phyloP scores from a whole-genome alignment of 2,329 filamentous ascomycete species.

The Dactylella cylindrospora region DNA sequence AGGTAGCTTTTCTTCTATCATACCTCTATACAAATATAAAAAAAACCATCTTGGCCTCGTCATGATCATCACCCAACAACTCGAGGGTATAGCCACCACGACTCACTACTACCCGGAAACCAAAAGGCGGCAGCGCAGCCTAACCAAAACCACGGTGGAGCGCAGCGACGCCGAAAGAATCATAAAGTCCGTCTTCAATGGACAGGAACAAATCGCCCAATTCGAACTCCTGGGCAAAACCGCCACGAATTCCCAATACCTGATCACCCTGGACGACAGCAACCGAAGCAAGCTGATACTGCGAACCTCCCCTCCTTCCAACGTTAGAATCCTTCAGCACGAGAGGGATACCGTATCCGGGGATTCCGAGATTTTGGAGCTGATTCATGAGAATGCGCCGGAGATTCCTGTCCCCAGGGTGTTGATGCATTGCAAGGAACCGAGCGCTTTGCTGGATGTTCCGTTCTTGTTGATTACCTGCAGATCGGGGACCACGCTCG shows the following conservation, averaged over 20 bases:
- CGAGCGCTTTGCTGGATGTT: conserved; percentile 41
- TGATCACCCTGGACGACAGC: conserved; percentile 42
- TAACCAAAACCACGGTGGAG: conserved; percentile 14
- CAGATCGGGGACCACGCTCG: conserved; percentile 45
- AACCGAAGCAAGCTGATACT: conserved; percentile 20
- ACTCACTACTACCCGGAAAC: conserved; percentile 25
- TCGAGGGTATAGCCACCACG: conserved; percentile 9
- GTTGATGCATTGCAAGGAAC: conserved; percentile 45
- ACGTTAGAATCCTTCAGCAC: conserved; percentile 47
- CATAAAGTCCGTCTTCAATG: conserved; percentile 35
- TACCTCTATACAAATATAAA: conserved; percentile 4
- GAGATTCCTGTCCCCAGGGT: conserved; percentile 41
- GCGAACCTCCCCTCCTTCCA: conserved; percentile 27
- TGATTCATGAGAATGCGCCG: conserved; percentile 34
- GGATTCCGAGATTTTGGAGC: conserved; percentile 44
- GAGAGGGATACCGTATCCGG: conserved; percentile 44
- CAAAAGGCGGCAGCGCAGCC: conserved; percentile 8
- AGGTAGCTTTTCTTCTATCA: not conserved
- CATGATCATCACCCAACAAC: conserved; percentile 33
- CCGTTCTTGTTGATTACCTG: conserved; percentile 47
- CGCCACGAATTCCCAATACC: conserved; percentile 28
- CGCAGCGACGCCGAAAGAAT: conserved; percentile 21
- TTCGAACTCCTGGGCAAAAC: conserved; percentile 20
- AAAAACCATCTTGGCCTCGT: not conserved
- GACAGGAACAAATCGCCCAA: conserved; percentile 7